Evolutionary conservation across 148 eudicot genomes (phyloP).

Genomic region (Dysphania ambrosioides): DNA sequence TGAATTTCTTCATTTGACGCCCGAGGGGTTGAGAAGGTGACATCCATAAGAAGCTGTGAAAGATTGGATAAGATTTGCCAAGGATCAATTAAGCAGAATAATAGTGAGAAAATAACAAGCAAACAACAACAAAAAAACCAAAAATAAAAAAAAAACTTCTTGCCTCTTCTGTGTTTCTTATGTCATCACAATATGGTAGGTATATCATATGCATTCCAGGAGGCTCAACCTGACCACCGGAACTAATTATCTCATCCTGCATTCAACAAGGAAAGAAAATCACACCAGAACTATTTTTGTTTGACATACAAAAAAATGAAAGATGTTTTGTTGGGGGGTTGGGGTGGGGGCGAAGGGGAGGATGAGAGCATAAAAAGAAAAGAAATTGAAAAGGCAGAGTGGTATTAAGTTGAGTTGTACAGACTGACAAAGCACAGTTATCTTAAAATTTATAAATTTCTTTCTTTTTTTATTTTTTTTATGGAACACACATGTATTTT

Average conservation of each 20-base stretch:
- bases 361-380: background rate
- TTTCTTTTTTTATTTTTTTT: too few species aligned
- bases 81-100: constrained; percentile 8
- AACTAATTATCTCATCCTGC: constrained; percentile 76
- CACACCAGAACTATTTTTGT: background rate
- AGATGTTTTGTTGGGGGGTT: background rate
- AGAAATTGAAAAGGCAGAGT: background rate
- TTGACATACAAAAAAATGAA: background rate
- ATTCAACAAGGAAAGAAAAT: constrained; percentile 10
- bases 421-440: background rate
- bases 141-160: background rate
- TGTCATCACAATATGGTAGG: constrained; percentile 94
- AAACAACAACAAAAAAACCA: background rate
- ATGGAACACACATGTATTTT: background rate
- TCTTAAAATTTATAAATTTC: too few species aligned
- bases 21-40: constrained; percentile 36
- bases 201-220: constrained; percentile 98
- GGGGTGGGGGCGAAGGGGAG: background rate
- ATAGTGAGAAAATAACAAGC: background rate
- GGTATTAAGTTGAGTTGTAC: background rate
- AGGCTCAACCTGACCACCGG: constrained; percentile 87
- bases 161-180: constrained; percentile 84
- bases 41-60: constrained; percentile 60
- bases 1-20: constrained; percentile 74
- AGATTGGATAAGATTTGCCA: background rate